Evolutionary conservation across 495 filamentous ascomycete genomes (phyloP).

Genomic region (Aspergillus kassunensis): DNA sequence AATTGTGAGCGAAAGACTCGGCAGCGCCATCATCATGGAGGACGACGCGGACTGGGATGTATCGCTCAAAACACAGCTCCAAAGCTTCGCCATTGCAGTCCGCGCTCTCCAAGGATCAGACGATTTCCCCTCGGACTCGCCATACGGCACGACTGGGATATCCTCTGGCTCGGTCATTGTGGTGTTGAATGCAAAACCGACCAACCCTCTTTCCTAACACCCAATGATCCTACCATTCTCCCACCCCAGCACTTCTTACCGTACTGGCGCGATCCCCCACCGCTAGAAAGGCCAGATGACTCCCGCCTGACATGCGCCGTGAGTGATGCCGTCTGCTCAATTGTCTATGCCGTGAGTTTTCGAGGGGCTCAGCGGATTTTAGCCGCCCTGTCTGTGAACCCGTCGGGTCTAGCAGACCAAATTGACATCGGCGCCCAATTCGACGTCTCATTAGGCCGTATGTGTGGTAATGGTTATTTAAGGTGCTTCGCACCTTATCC

Average conservation of each 20-base stretch:
- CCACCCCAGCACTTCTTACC: constrained; percentile 17
- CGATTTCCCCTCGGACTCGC: constrained; percentile 22
- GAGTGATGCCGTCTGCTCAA: constrained; percentile 47
- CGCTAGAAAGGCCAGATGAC: constrained; percentile 25
- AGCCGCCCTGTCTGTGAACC: constrained; percentile 39
- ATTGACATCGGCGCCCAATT: constrained; percentile 34
- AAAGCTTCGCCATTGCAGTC: constrained; percentile 39
- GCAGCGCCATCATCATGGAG: constrained; percentile 49
- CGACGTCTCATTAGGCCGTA: constrained; percentile 46
- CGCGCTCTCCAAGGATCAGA: constrained; percentile 27
- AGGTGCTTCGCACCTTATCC: constrained; percentile 47
- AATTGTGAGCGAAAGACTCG: constrained; percentile 40
- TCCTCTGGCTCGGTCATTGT: constrained; percentile 54
- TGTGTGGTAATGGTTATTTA: constrained; percentile 39
- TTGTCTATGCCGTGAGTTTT: constrained; percentile 52
- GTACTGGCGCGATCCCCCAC: constrained; percentile 20
- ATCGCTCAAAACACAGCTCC: constrained; percentile 44
- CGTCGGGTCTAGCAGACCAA: constrained; percentile 21
- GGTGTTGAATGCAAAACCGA: constrained; percentile 21
- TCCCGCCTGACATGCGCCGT: constrained; percentile 46
- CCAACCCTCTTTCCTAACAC: constrained; percentile 16
- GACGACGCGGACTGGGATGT: constrained; percentile 57
- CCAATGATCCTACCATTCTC: constrained; percentile 19
- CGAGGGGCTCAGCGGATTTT: constrained; percentile 49
- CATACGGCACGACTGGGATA: constrained; percentile 57